Evolutionary conservation across 805 yeast genomes (phyloP).

Genomic region (Candida caryicola): DNA sequence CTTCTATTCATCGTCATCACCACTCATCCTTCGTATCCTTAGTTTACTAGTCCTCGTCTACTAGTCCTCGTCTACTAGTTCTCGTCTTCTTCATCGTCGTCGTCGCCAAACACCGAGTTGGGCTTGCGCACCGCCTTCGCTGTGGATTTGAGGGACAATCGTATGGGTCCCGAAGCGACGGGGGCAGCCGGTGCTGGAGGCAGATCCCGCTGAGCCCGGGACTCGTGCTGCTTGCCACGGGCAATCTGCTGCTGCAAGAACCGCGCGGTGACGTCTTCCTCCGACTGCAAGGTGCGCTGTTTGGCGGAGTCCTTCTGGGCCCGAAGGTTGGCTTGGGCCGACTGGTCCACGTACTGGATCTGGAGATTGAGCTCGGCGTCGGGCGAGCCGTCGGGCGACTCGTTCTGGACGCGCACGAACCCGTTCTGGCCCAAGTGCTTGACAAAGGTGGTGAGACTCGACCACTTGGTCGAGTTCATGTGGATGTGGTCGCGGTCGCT

Average conservation of each 20-base stretch:
- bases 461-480: conserved; percentile 86
- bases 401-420: conserved; percentile 46
- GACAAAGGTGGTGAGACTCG: conserved; percentile 65
- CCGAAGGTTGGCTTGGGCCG: neutral
- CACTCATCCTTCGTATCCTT: too few species aligned
- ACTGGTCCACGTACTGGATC: conserved; percentile 29
- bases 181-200: too few species aligned
- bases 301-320: conserved; percentile 19
- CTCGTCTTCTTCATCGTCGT: conserved; percentile 8
- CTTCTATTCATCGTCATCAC: too few species aligned
- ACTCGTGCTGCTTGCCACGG: conserved; percentile 31
- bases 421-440: conserved; percentile 57
- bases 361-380: conserved; percentile 38
- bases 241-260: conserved; percentile 54
- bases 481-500: conserved; percentile 81
- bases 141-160: conserved; percentile 12
- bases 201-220: too few species aligned
- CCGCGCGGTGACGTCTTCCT: conserved; percentile 43
- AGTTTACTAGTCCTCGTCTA: too few species aligned
- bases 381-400: conserved; percentile 21
- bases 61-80: conserved; percentile 1
- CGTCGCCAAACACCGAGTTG: conserved; percentile 9
- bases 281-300: conserved; percentile 36
- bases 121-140: too few species aligned
- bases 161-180: conserved; percentile 19